These are phyloP conservation scores for Teratosphaeria epicoccoides DNA, from an alignment of 2,329 filamentous ascomycete genomes.

Conservation along the genomic window DNA sequence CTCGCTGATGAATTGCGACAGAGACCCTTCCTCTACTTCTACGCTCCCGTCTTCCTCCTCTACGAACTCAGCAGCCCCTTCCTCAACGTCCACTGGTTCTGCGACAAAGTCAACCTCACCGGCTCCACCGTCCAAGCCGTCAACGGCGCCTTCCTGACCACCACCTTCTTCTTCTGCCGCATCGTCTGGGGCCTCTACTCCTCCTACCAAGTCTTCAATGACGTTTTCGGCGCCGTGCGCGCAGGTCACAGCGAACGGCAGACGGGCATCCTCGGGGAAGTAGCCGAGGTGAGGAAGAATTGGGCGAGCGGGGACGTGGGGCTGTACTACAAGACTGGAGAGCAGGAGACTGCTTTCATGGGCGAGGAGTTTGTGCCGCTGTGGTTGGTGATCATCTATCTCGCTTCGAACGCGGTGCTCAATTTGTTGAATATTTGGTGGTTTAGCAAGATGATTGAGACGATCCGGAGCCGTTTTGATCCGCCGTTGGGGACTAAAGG, in stretches of 20 bases:
- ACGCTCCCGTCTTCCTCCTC: slow-evolving; percentile 68
- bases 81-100: slow-evolving; percentile 85
- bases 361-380: slow-evolving; percentile 41
- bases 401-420: slow-evolving; percentile 59
- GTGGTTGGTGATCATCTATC: slow-evolving; percentile 60
- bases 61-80: slow-evolving; percentile 81
- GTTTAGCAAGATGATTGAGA: slow-evolving; percentile 79
- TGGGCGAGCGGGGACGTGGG: slow-evolving; percentile 5
- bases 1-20: too few relatives aligned
- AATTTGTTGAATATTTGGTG: slow-evolving; percentile 74
- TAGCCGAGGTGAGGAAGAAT: slow-evolving; percentile 15
- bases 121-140: slow-evolving; percentile 63
- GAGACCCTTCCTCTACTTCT: slow-evolving; percentile 78
- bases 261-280: slow-evolving; percentile 3
- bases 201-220: slow-evolving; percentile 57
- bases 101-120: slow-evolving; percentile 74
- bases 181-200: slow-evolving; percentile 66
- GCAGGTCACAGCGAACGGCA: slow-evolving; percentile 9
- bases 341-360: slow-evolving; percentile 18
- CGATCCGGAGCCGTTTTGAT: slow-evolving; percentile 65
- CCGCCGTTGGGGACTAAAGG: slow-evolving; percentile 41
- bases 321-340: slow-evolving; percentile 11
- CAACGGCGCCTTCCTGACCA: slow-evolving; percentile 63
- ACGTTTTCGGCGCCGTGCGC: slow-evolving; percentile 19
- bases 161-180: slow-evolving; percentile 66